A percentile compares a stretch with the other conserved stretches of the same genome.
These are phyloP conservation scores for Spongispora temasekensis DNA, from an alignment of 1,284 basidiomycete species.

Conservation along the genomic window DNA sequence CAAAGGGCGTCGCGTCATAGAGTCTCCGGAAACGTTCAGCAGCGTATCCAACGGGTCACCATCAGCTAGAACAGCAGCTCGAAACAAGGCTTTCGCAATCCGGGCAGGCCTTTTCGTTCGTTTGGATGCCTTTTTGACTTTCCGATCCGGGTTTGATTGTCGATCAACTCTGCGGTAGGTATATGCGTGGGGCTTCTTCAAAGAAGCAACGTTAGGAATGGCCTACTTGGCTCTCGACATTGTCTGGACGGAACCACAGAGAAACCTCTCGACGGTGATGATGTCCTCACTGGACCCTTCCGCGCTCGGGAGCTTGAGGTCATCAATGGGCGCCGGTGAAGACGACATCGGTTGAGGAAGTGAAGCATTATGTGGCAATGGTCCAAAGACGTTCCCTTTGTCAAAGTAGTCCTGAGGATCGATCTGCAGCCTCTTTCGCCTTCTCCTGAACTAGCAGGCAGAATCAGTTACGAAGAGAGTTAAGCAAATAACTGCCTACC, in stretches of 20 bases:
- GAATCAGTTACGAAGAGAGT: neutral
- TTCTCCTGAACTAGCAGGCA: slow-evolving; percentile 30
- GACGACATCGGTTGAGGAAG: slow-evolving; percentile 12
- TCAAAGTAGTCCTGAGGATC: slow-evolving; percentile 3
- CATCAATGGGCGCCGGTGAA: neutral
- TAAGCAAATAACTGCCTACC: slow-evolving; percentile 19
- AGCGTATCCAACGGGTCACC: slow-evolving; percentile 27
- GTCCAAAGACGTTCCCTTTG: neutral
- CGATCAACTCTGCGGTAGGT: slow-evolving; percentile 3
- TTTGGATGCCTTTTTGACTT: neutral
- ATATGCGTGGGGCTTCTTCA: slow-evolving; percentile 22
- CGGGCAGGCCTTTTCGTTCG: slow-evolving; percentile 3
- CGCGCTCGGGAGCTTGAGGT: neutral
- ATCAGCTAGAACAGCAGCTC: slow-evolving; percentile 28
- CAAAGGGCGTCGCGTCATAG: slow-evolving; percentile 24
- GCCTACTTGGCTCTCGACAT: slow-evolving; percentile 1
- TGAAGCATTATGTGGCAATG: slow-evolving; percentile 18
- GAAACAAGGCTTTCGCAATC: slow-evolving; percentile 20
- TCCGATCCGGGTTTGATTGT: neutral
- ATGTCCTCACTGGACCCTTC: neutral
- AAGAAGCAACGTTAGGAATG: neutral
- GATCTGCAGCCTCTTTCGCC: slow-evolving; percentile 23
- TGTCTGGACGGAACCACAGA: slow-evolving; percentile 13
- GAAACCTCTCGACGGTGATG: slow-evolving; percentile 33
- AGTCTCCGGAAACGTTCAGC: slow-evolving; percentile 10